Evolutionary conservation across 148 eudicot species (phyloP).

Genomic region (Cornus controversa): DNA sequence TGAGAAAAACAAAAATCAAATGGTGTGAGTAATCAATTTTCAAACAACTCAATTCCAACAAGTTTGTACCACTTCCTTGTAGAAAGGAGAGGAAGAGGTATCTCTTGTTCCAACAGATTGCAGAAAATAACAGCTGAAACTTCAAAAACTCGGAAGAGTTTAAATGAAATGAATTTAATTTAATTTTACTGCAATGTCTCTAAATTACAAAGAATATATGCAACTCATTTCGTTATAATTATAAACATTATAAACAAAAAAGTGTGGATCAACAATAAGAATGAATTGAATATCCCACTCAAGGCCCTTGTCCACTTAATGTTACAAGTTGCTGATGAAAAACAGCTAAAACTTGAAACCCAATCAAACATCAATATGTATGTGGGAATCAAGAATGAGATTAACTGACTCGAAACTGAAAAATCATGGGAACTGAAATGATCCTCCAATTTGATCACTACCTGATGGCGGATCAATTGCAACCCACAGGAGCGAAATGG

Average conservation of each 20-base stretch:
- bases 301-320: background rate
- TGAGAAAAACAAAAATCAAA: too few relatives aligned
- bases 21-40: too few relatives aligned
- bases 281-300: background rate
- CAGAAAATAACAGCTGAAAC: background rate
- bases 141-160: background rate
- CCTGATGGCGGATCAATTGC: constrained; percentile 72
- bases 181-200: background rate
- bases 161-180: background rate
- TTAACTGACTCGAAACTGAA: background rate
- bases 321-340: constrained; percentile 3
- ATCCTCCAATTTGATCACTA: constrained; percentile 57
- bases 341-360: background rate
- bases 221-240: background rate
- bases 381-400: background rate
- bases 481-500: constrained; percentile 84
- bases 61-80: too few relatives aligned
- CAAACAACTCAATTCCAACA: too few relatives aligned
- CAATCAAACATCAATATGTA: background rate
- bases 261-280: background rate
- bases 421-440: constrained; percentile 67
- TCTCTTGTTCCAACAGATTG: background rate
- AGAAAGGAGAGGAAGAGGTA: too few relatives aligned
- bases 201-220: constrained; percentile 14
- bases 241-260: constrained; percentile 10